Percentiles rank a stretch among this genome's conserved stretches.
phyloP scores from a whole-genome alignment of 2,329 filamentous ascomycete genomes.

The Epichloe festucae region DNA sequence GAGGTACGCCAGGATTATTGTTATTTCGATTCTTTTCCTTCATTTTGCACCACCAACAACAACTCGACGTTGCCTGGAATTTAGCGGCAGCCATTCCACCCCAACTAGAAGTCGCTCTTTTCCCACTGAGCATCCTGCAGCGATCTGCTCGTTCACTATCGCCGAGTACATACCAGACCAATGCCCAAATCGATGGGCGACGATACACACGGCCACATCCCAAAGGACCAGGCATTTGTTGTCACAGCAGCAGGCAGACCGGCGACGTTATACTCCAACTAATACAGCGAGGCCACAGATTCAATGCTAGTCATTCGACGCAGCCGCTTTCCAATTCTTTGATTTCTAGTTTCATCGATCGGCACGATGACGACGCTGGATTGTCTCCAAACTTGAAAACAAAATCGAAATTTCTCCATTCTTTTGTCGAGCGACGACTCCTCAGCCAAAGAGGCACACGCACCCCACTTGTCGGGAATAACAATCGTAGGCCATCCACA shows the following conservation, averaged over 20 bases:
- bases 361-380: conserved; percentile 5
- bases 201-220: not conserved
- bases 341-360: not conserved
- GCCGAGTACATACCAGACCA: not conserved
- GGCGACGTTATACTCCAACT: not conserved
- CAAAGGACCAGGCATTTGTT: not conserved
- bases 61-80: not conserved
- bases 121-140: not conserved
- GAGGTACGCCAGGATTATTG: not conserved
- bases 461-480: conserved; percentile 7
- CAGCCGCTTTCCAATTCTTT: not conserved
- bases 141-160: not conserved
- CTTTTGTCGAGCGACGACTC: conserved; percentile 6
- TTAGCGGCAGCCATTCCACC: not conserved
- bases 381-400: not conserved
- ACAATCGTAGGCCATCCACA: conserved; percentile 8
- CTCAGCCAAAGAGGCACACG: not conserved
- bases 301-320: not conserved
- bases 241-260: not conserved
- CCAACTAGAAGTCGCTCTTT: conserved; percentile 3
- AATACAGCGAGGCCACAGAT: not conserved
- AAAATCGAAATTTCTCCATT: not conserved
- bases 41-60: not conserved
- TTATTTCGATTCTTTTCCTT: not conserved
- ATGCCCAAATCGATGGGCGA: not conserved